Base-by-base conservation (phyloP, 2,329 filamentous ascomycete species). In the Drechslera avenae region DNA sequence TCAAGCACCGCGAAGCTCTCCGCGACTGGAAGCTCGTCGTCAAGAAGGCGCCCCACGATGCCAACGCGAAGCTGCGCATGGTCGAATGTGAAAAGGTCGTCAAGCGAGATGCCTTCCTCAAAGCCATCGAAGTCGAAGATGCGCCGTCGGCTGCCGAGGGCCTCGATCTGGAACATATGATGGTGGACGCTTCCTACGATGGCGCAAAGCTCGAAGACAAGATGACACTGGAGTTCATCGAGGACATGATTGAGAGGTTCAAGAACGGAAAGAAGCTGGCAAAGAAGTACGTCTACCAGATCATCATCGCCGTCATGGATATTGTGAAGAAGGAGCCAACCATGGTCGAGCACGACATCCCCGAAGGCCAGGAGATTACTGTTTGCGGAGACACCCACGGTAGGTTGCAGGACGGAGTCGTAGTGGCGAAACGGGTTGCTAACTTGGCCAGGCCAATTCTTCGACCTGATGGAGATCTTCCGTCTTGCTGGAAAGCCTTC, bases 371-470 rank as follows among this genome's bases (percentile, higher is more conserved):
- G 50, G 84, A 88, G 69, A 80, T 99, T 66, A 99, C 94, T 2
- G 91, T 99, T 47, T 99, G 94, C 70, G 94, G 94, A 73, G 94
- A 99, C 73, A 99, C 94, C 4, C 94, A 99, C 73, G 94, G 90
- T 90, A 76, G 64, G 81, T 75, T 52, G 23, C 18, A 17, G 30
- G 26, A 10, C 5, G 6, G 17, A 1, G 19, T 5, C n/a, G 18
- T n/a, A 0, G 7, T 10, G 3, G 2, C 7, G 8, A 5, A 23
- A 47, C 12, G 2, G 5, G 31, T 44, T 43, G 43, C 66, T 68
- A 54, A 68, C 46, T n/a, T 6, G 1, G n/a, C 4, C 55, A 92
- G 90, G 93, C 37, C 94, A 99, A 83, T 99, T 92, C 78, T 99
- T 96, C 73, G 94, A 99, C 74, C 82, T 99, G 34, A 87, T 99